These are phyloP conservation scores for Leccinum incarnatum DNA, from an alignment of 768 basidiomycete genomes.

Conservation along the genomic window DNA sequence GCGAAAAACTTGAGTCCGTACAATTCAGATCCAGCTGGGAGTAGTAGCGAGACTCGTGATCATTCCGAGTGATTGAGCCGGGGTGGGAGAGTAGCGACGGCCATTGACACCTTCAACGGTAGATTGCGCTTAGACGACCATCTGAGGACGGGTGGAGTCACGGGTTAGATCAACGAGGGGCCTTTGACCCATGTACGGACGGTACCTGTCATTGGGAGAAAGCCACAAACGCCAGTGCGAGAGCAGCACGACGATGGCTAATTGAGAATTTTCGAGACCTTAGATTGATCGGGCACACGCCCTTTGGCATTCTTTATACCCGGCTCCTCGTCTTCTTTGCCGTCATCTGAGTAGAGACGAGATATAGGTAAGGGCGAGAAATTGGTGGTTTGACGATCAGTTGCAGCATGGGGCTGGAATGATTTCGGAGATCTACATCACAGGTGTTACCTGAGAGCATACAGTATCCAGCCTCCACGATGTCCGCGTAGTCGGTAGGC, in stretches of 20 bases:
- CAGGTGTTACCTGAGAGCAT: no score
- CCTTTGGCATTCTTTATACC: background rate
- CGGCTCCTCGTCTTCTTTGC: background rate
- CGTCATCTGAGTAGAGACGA: no score
- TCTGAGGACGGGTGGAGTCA: background rate
- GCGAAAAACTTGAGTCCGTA: background rate
- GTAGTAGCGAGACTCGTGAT: background rate
- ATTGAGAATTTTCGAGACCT: background rate
- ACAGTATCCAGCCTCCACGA: no score
- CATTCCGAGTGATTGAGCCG: background rate
- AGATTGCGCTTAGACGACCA: no score
- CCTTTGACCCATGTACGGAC: no score
- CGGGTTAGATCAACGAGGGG: background rate
- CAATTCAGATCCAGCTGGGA: background rate
- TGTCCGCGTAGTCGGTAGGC: no score
- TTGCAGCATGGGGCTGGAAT: no score
- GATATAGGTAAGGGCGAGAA: no score
- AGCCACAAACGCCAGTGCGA: background rate
- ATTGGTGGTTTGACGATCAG: no score
- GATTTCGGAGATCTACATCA: no score
- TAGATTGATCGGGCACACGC: background rate
- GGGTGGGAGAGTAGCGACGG: background rate
- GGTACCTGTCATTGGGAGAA: background rate
- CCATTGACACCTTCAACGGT: background rate
- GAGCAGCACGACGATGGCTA: background rate